These are phyloP conservation scores for Daedaleopsis sinensis DNA, from an alignment of 768 basidiomycete genomes.

Conservation along the genomic window DNA sequence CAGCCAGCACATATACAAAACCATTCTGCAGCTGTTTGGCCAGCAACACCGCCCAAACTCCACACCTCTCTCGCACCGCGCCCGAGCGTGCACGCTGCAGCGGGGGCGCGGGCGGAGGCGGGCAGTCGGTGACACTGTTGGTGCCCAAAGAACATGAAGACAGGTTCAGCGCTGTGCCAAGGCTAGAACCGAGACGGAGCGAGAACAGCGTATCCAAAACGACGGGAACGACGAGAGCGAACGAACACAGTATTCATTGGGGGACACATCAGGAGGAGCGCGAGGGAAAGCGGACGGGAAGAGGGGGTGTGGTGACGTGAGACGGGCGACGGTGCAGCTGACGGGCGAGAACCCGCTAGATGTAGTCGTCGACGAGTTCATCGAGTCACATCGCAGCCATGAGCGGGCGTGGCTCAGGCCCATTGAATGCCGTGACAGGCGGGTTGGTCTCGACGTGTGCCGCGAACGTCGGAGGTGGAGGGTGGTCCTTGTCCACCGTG, in stretches of 20 bases:
- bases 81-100: not conserved
- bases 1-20: conserved; percentile 9
- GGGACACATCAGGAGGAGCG: conserved; percentile 1
- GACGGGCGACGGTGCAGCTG: not conserved
- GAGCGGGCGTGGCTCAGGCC: conserved; percentile 22
- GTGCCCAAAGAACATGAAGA: conserved; percentile 29
- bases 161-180: conserved; percentile 16
- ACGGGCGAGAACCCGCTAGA: not conserved
- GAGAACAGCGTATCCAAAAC: not conserved
- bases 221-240: conserved; percentile 5
- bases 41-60: conserved; percentile 15
- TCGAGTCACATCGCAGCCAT: conserved; percentile 20
- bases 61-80: conserved; percentile 3
- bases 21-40: conserved; percentile 24
- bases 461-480: conserved; percentile 6
- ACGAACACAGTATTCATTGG: conserved; percentile 8
- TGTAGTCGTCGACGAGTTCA: not conserved
- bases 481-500: conserved; percentile 13
- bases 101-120: not conserved
- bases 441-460: conserved; percentile 15
- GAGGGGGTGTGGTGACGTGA: not conserved
- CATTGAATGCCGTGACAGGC: conserved; percentile 15
- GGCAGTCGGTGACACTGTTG: conserved; percentile 20
- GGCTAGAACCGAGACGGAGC: conserved; percentile 11
- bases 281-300: not conserved